phyloP scores from a whole-genome alignment of 192 early-diverging fungal species.

The Linnemannia elongata region DNA sequence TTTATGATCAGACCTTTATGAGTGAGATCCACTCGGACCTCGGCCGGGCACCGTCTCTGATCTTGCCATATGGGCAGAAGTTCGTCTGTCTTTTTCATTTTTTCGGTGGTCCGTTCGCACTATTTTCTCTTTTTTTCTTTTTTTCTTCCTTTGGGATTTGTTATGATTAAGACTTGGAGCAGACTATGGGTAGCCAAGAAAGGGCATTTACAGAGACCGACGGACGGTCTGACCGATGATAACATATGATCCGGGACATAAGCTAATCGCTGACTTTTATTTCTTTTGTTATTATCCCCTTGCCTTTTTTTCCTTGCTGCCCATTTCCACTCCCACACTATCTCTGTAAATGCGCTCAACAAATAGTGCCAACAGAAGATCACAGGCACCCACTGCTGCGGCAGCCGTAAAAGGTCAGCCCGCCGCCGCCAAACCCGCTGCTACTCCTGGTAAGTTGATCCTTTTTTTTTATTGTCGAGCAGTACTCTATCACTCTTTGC shows the following conservation, averaged over 20 bases:
- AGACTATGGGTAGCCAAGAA: background rate
- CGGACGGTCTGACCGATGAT: background rate
- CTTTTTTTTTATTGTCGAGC: background rate
- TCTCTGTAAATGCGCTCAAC: conserved; percentile 1
- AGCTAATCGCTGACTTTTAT: background rate
- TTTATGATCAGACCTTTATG: background rate
- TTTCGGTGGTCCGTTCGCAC: conserved; percentile 30
- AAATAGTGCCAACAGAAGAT: conserved; percentile 53
- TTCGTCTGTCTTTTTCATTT: background rate
- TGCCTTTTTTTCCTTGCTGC: background rate
- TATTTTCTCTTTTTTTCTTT: background rate
- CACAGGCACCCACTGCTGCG: conserved; percentile 51
- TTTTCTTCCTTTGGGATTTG: background rate
- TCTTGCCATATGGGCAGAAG: background rate
- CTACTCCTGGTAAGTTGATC: conserved; percentile 12
- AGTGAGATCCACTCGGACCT: background rate
- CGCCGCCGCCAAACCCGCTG: conserved; percentile 5
- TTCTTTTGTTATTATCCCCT: background rate
- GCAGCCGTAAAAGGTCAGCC: conserved; percentile 43
- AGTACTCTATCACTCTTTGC: background rate
- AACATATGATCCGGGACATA: background rate
- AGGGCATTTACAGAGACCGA: conserved; percentile 1
- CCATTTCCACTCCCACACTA: background rate
- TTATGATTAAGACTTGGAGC: background rate
- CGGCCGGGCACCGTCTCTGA: background rate